Evolutionary conservation across 768 basidiomycete species (phyloP), one percentile per base, ranked within the genome.

Genomic region (Tulasnella sp.): DNA sequence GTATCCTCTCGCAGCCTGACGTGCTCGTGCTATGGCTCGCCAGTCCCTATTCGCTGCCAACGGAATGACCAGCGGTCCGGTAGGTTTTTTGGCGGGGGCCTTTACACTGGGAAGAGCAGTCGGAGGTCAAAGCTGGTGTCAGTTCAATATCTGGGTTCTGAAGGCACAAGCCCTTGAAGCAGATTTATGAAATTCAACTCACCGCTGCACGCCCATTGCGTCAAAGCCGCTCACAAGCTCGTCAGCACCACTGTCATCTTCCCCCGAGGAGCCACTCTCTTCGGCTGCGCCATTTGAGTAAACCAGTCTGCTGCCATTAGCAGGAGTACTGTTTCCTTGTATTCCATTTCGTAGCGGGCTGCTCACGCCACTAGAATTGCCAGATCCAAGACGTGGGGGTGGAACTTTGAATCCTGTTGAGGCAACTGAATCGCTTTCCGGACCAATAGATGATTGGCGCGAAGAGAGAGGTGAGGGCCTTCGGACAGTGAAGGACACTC

Each of bases 31-130:
- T 7, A 82, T 72, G 53, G 83, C 86, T 43, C 90, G 76, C 95
- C 95, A 99, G 68, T 99, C 94, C 26, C 82, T 80, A 67, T 97
- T 95, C 66, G 90, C 76, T 47, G 89, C 75, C 0, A 90, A 76
- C 15, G 94, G 84, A 47, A 99, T 98, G 38, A 96, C 82, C 8
- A 96, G 78, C 0, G 88, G 88, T 3, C 75, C 80, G 42, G 79
- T 68, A 10, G 77, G 72, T 52, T 69, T 74, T 15, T 38, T 38
- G 63, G 75, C 75, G 23, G 13, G 32, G 10, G 21, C 34, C 41
- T 38, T 29, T 27, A 53, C 63, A 58, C 52, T 48, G 34, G 15
- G 51, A 60, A 64, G 63, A 56, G 64, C 60, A 60, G 67, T 61
- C 56, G 56, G 66, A 63, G 63, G 65, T 85, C 84, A 74, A 38